A percentile compares a stretch with the other conserved stretches of the same genome.
These are phyloP conservation scores for Arthrinium puccinioides DNA, from an alignment of 2,329 filamentous ascomycete species.

Conservation along the genomic window DNA sequence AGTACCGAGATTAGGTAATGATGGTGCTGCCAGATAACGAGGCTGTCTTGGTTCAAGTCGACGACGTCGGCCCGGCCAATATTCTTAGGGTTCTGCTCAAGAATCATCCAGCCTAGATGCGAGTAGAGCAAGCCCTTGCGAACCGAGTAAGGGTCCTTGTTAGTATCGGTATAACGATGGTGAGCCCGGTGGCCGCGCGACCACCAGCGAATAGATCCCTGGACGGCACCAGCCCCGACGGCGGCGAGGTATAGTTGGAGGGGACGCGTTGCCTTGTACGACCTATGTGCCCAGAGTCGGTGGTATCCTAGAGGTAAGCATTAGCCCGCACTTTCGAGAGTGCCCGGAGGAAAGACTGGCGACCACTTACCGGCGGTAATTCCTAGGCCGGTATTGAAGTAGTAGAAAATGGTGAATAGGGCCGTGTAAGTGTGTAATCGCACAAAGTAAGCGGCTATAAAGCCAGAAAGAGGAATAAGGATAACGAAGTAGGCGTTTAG, in stretches of 20 bases:
- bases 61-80: constrained; percentile 84
- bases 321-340: not conserved
- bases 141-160: constrained; percentile 87
- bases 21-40: constrained; percentile 83
- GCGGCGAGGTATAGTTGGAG: constrained; percentile 78
- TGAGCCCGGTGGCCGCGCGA: constrained; percentile 79
- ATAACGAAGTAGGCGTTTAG: not conserved
- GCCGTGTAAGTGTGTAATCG: not conserved
- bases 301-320: constrained; percentile 31
- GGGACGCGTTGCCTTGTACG: constrained; percentile 69
- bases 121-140: constrained; percentile 82
- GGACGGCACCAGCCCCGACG: constrained; percentile 69
- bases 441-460: not conserved
- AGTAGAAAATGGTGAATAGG: constrained; percentile 50
- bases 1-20: constrained; percentile 78
- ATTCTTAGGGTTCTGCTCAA: constrained; percentile 88
- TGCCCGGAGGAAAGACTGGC: not conserved
- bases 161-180: constrained; percentile 87
- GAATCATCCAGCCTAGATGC: constrained; percentile 84
- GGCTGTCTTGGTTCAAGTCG: constrained; percentile 77
- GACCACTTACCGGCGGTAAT: constrained; percentile 63
- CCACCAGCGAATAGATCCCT: constrained; percentile 88
- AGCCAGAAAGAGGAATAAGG: not conserved
- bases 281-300: constrained; percentile 79
- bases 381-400: constrained; percentile 76